Base-by-base conservation (phyloP, 768 basidiomycete species). In the Suillus placidus region DNA sequence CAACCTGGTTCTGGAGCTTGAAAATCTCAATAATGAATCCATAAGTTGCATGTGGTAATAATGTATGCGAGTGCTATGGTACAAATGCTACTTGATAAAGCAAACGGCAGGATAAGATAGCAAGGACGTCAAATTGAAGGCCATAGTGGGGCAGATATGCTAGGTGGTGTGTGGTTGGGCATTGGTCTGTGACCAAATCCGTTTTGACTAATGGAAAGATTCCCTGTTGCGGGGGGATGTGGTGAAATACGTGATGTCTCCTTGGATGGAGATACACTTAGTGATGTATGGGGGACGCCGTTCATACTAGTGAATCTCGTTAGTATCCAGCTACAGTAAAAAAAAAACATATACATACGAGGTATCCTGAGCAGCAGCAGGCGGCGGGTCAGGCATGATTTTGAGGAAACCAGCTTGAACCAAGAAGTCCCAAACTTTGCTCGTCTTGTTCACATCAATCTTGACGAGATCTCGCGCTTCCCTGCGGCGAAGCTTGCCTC, bases 391-490 rank as follows among this genome's bases (percentile, higher is more conserved):
- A 3, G 83, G 80, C 1, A 84, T 86, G 65, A 93, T 90, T 71
- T 88, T 90, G 69, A 93, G 80, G 76, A 88, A 92, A 16, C 95
- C 94, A 6, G 90, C 87, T 71, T 93, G 91, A 3, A 94, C 92
- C 37, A 97, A 82, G 75, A 94, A 96, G 74, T 97, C 95, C 93
- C 94, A 97, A 38, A 95, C 92, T 47, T 92, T 83, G 76, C 89
- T 91, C 1, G 93, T 95, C 78, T 97, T 97, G 76, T 94, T 93
- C 67, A 94, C 93, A 74, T 95, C 95, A 67, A 97, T 93, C 77
- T 94, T 95, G 70, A 96, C 89, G 66, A 97, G 82, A 76, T 94
- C 93, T 60, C 93, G 86, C 13, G 95, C 94, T 76, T 97, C 95
- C 62, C 95, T 84, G 37, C 93, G 85, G 58, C 92, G 91, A 52